Conservation (phyloP, 108 stramenopile species). For the Pseudonitzschia delicatissima region DNA sequence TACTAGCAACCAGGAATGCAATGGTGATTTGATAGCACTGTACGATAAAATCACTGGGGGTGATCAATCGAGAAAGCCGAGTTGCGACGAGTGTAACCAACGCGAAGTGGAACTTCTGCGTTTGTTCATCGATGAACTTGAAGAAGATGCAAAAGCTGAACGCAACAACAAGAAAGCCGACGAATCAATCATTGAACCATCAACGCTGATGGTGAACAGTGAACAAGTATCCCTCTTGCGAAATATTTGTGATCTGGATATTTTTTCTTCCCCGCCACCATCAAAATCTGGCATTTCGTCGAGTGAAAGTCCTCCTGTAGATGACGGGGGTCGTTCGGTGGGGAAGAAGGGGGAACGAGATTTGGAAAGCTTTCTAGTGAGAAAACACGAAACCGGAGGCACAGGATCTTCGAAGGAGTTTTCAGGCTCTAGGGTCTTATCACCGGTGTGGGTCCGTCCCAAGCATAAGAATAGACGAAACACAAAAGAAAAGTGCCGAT, state of each 20-base stretch:
- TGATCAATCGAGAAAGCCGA: neutral
- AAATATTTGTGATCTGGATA: neutral
- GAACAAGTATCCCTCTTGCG: neutral
- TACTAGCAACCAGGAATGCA: neutral
- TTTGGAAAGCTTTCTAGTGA: neutral
- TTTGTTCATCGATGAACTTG: neutral
- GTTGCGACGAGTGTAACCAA: neutral
- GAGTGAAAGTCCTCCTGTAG: neutral
- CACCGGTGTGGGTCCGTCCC: conserved; percentile 10
- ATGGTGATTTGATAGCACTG: neutral
- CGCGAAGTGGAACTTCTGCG: neutral
- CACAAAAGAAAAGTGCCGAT: neutral
- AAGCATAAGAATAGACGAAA: neutral
- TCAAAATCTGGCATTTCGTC: neutral
- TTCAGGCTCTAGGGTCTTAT: too few relatives aligned
- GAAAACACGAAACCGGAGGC: too few relatives aligned
- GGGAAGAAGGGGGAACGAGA: conserved; percentile 1
- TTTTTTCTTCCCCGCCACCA: neutral
- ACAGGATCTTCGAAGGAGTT: too few relatives aligned
- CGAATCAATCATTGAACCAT: too few relatives aligned
- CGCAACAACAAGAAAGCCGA: neutral
- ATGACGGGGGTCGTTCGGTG: conserved; percentile 1
- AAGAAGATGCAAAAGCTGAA: neutral
- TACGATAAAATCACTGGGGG: neutral
- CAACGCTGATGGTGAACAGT: neutral